These are phyloP conservation scores for Suillus bovinus DNA, from an alignment of 768 basidiomycete genomes.

Conservation along the genomic window DNA sequence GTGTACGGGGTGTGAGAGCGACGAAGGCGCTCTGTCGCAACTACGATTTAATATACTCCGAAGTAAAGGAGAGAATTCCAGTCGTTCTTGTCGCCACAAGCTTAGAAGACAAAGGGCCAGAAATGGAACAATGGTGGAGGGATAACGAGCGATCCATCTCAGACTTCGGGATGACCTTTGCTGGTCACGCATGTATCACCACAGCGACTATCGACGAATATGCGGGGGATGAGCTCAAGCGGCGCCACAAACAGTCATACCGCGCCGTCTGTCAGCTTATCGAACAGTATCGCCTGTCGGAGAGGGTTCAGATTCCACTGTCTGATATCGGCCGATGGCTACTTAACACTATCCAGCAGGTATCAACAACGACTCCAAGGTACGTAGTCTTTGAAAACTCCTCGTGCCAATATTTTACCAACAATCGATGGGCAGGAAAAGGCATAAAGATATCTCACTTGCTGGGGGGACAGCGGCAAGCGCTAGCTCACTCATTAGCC, in stretches of 20 bases:
- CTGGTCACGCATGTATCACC: constrained; percentile 43
- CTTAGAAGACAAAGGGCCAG: constrained; percentile 34
- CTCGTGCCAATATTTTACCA: not conserved
- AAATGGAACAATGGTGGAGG: constrained; percentile 41
- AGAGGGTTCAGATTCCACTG: not conserved
- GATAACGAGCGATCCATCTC: constrained; percentile 33
- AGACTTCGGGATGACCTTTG: constrained; percentile 35
- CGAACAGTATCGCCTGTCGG: not conserved
- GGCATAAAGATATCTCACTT: not conserved
- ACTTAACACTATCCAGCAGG: not conserved
- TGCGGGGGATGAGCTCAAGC: constrained; percentile 18
- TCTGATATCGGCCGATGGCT: not conserved
- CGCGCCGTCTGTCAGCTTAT: constrained; percentile 22
- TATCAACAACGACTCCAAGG: not conserved
- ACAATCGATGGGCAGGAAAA: not conserved
- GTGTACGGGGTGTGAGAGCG: constrained; percentile 34
- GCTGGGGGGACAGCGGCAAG: not conserved
- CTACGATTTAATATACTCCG: constrained; percentile 31
- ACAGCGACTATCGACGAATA: constrained; percentile 29
- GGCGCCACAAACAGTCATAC: constrained; percentile 20
- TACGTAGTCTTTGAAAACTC: not conserved
- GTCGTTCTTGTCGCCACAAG: constrained; percentile 36
- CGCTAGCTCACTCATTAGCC: not conserved
- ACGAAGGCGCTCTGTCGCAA: constrained; percentile 28
- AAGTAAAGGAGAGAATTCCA: constrained; percentile 29